Percentiles rank a stretch among this genome's conserved stretches.
These are phyloP conservation scores for Mucor mucedo DNA, from an alignment of 371 early-diverging fungal genomes.

Conservation along the genomic window DNA sequence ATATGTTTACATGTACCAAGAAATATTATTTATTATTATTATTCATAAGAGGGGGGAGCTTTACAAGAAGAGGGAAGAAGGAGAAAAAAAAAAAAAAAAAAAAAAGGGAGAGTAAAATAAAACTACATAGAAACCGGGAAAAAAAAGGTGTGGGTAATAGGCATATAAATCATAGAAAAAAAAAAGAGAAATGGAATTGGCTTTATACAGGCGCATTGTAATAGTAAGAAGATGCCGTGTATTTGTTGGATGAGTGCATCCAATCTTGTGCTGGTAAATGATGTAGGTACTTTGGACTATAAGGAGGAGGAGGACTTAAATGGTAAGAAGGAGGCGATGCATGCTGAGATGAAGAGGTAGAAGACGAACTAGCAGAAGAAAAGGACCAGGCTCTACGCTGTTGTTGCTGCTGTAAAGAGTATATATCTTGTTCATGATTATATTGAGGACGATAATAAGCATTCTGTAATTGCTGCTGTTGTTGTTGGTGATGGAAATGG, in stretches of 20 bases:
- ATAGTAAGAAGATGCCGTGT: neutral
- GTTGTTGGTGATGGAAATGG: constrained; percentile 16
- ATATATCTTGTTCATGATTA: neutral
- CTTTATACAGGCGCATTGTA: constrained; percentile 1
- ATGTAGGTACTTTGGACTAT: neutral
- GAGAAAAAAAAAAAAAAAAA: neutral
- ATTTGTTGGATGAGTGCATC: neutral
- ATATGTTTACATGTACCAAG: too few relatives aligned
- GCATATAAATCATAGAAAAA: neutral
- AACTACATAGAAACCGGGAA: neutral
- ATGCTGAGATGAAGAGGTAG: constrained; percentile 1
- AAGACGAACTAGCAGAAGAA: constrained; percentile 12
- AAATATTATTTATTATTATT: too few relatives aligned
- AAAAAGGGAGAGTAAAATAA: neutral
- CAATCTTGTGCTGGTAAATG: neutral
- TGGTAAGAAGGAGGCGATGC: too few relatives aligned
- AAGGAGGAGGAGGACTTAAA: neutral
- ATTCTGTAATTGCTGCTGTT: constrained; percentile 15
- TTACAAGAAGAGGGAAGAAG: too few relatives aligned
- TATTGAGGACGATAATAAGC: neutral
- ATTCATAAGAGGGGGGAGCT: neutral
- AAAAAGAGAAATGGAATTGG: neutral
- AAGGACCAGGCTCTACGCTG: constrained; percentile 7
- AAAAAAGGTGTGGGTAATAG: neutral
- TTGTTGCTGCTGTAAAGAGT: neutral